Evolutionary conservation across 768 basidiomycete genomes (phyloP).

Genomic region (Cystobasidium onofrii): DNA sequence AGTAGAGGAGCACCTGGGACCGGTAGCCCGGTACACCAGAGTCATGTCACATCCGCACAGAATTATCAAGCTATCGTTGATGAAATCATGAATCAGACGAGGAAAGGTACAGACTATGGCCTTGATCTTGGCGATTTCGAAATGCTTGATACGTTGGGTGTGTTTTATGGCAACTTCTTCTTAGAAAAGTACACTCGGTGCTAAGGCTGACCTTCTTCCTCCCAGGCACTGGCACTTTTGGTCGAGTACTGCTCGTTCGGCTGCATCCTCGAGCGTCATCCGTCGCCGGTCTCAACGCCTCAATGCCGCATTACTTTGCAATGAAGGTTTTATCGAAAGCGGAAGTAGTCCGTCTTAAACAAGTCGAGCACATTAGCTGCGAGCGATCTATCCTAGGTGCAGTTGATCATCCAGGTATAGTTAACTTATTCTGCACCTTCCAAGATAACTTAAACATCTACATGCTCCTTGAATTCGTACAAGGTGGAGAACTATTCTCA

Average conservation of each 20-base stretch:
- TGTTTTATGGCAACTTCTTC: background rate
- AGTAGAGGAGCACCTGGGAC: background rate
- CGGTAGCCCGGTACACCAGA: background rate
- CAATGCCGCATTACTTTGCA: constrained; percentile 62
- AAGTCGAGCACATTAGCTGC: constrained; percentile 95
- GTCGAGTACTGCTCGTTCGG: constrained; percentile 79
- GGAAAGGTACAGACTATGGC: constrained; percentile 39
- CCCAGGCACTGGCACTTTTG: constrained; percentile 91
- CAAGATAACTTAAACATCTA: constrained; percentile 96
- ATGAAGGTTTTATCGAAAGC: constrained; percentile 82
- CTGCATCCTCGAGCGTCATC: constrained; percentile 50
- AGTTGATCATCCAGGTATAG: constrained; percentile 88
- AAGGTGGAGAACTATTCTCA: constrained; percentile 92
- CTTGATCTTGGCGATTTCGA: constrained; percentile 40
- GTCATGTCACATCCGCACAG: background rate
- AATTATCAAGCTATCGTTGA: constrained; percentile 25
- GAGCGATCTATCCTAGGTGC: constrained; percentile 88
- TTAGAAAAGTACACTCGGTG: background rate
- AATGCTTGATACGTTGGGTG: constrained; percentile 43
- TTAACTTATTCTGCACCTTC: constrained; percentile 72
- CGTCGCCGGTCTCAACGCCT: constrained; percentile 45
- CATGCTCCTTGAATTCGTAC: constrained; percentile 67
- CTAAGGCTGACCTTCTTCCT: background rate
- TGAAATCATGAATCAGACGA: constrained; percentile 23
- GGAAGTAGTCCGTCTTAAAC: constrained; percentile 75